These are phyloP conservation scores for Candida verbasci DNA, from an alignment of 805 yeast species.

Conservation along the genomic window DNA sequence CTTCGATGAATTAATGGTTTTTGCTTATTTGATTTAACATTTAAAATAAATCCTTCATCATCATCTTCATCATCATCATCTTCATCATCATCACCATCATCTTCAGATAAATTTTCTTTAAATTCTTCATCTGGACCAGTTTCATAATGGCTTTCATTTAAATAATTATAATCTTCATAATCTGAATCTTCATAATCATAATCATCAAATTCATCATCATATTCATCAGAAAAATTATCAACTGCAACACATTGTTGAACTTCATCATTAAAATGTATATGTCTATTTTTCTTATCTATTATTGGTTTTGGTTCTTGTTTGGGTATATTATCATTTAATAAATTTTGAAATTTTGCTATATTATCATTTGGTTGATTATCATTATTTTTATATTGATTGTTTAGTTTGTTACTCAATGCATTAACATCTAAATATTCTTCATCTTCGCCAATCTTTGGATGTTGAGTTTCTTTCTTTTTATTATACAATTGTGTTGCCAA, in stretches of 20 bases:
- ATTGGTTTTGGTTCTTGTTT: background rate
- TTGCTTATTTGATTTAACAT: slow-evolving; percentile 43
- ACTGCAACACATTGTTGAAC: slow-evolving; percentile 93
- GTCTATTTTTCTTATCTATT: slow-evolving; percentile 33
- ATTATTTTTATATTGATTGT: slow-evolving; percentile 30
- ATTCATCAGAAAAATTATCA: slow-evolving; percentile 39
- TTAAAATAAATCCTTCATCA: slow-evolving; percentile 66
- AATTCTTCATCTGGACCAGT: slow-evolving; percentile 6
- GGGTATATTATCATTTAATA: slow-evolving; percentile 4
- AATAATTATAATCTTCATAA: slow-evolving; percentile 12
- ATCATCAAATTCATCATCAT: slow-evolving; percentile 17
- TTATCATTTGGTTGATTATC: slow-evolving; percentile 8
- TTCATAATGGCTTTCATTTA: slow-evolving; percentile 6
- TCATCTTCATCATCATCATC: slow-evolving; percentile 51
- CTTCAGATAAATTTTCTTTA: slow-evolving; percentile 2
- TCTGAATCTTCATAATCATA: slow-evolving; percentile 25
- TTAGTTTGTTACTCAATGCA: slow-evolving; percentile 40
- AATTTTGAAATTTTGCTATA: slow-evolving; percentile 16
- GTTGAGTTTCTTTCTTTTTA: slow-evolving; percentile 23
- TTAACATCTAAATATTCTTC: slow-evolving; percentile 34
- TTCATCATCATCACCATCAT: slow-evolving; percentile 20
- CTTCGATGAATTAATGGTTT: slow-evolving; percentile 18
- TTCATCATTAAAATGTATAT: slow-evolving; percentile 87
- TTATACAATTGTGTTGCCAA: slow-evolving; percentile 33
- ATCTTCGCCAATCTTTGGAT: background rate